phyloP scores from a whole-genome alignment of 352 stramenopile genomes.

The Chrysophaeum taylorii region DNA sequence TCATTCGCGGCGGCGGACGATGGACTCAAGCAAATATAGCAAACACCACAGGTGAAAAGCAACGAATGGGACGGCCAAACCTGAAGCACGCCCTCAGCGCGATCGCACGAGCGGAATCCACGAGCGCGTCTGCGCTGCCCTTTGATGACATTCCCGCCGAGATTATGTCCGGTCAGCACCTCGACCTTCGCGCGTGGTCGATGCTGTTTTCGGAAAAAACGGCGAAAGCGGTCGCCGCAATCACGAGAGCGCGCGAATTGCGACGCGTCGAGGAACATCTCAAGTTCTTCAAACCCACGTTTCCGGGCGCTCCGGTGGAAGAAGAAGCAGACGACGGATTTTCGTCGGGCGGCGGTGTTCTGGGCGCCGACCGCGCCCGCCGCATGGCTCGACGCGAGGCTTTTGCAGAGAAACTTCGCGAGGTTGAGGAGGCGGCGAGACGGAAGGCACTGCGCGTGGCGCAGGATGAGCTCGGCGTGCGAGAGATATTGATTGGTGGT shows the following conservation, averaged over 20 bases:
- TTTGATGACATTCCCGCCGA: not conserved
- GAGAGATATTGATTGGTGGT: not conserved
- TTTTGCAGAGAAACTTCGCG: not conserved
- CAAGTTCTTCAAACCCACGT: no score
- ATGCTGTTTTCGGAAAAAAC: not conserved
- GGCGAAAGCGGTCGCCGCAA: not conserved
- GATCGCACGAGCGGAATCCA: not conserved
- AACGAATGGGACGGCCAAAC: not conserved
- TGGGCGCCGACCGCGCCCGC: no score
- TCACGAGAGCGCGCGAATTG: not conserved
- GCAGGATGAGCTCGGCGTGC: not conserved
- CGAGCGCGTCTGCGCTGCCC: not conserved
- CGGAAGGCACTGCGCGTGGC: not conserved
- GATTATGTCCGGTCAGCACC: not conserved
- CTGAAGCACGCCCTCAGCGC: not conserved
- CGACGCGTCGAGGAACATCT: not conserved
- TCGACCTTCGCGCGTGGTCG: not conserved
- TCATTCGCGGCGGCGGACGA: no score
- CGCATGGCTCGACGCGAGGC: not conserved
- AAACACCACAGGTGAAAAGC: no score
- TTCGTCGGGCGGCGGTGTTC: no score
- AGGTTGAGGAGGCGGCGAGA: not conserved
- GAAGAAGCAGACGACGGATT: no score
- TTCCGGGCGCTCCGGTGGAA: no score
- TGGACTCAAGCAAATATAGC: no score